A percentile compares a stretch with the other conserved stretches of the same genome.
Evolutionary conservation across 441 rosid genomes (phyloP).

Genomic region (Pelargonium exstipulatum): DNA sequence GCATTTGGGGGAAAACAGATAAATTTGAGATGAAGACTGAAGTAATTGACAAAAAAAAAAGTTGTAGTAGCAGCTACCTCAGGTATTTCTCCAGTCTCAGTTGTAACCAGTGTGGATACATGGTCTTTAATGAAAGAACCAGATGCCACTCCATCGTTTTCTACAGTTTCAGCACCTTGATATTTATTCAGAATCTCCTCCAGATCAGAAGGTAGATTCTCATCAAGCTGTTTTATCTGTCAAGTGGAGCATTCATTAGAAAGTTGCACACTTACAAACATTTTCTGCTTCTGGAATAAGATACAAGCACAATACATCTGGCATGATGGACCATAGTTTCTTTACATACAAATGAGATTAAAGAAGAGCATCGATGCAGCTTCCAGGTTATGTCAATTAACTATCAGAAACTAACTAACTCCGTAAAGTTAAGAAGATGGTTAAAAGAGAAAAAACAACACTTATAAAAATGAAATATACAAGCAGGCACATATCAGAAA

Average conservation of each 20-base stretch:
- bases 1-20: not conserved
- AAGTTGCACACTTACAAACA: constrained; percentile 13
- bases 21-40: constrained; percentile 1
- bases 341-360: not conserved
- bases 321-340: not conserved
- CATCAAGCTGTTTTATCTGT: constrained; percentile 62
- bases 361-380: not conserved
- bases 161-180: constrained; percentile 23
- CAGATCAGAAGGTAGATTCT: constrained; percentile 49
- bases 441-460: not conserved
- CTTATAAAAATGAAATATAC: not conserved
- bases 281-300: not conserved
- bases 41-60: not conserved
- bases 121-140: constrained; percentile 24
- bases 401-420: not conserved
- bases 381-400: not conserved
- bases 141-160: constrained; percentile 23
- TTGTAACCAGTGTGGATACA: constrained; percentile 18
- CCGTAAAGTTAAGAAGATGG: not conserved
- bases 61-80: constrained; percentile 18
- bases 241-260: constrained; percentile 8
- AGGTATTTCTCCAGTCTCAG: constrained; percentile 18
- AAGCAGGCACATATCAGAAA: not conserved
- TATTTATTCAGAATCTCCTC: constrained; percentile 48
- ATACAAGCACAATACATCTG: constrained; percentile 2